Base-by-base conservation (phyloP, 169 alveolate genomes). In the Cystoisospora suis region DNA sequence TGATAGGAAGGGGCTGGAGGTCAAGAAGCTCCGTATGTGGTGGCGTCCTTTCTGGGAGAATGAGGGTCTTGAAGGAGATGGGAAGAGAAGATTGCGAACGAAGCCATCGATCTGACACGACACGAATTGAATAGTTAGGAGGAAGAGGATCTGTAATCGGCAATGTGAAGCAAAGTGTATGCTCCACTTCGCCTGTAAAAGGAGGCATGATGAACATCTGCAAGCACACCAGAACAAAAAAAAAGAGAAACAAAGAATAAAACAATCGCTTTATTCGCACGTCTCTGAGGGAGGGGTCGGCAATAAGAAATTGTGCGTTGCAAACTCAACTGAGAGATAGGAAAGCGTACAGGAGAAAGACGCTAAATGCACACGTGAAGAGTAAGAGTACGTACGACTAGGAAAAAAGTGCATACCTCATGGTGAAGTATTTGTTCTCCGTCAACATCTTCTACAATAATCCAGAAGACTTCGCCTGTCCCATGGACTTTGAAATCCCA, bases 111-210 rank as follows among this genome's bases (percentile, higher is more conserved):
- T 99, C 99, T 9, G 99, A 97, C 38, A 99, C 97, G 38, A 99
- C 97, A 59, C 99, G 98, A 36, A 99, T 96, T 94, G 98, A 98
- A 94, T 99, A 98, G 88, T 97, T 94, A 38, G 99, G 99, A 77
- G 99, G 99, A 91, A 98, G 90, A 4, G 99, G 99, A 81, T 99
- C 99, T 86, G 97, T 97, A 44, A 99, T 95, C 7, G 99, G 99
- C 65, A 99, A 98, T 40, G 99, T 98, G 94, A 99, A 98, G 69
- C 97, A 96, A 56, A 98, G 75, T 70, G 97, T 92, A 69, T 96
- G 96, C 92, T 97, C 98, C 32, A 91, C 95, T 59, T 95, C 97
- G 36, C 94, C 94, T 3, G 91, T 95, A 9, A 79, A 86, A 47
- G 87, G 91, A 15, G 93, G 87, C 72, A 91, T 65, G 3, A 69